Base-by-base conservation (phyloP, 345 rosid genomes). In the Citrus unshiu region DNA sequence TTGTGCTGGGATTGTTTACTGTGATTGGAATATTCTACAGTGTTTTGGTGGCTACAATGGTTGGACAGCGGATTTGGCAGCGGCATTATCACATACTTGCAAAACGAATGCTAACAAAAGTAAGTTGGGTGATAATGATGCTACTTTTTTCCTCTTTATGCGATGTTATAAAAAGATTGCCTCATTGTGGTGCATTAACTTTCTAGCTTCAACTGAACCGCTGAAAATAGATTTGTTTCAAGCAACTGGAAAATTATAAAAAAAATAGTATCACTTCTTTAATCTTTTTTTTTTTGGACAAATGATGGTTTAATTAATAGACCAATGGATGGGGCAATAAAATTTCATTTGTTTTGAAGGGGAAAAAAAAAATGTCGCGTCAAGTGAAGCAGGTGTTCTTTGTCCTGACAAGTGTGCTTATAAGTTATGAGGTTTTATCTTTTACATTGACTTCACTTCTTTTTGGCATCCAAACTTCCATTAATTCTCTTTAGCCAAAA, bases 61-160 rank as follows among this genome's bases (percentile, higher is more conserved):
- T 97, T 76, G 98, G 98, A 35, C 99, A 97, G 75, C 89, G 99
- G 72, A 94, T 94, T 78, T 97, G 99, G 99, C 99, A 97, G 83
- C 89, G 98, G 34, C 99, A 97, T 75, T 97, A 97, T 85, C 99
- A 97, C 88, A 97, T 97, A 79, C 96, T 97, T 30, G 99, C 98
- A 22, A 94, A 94, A 87, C 86, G 98, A 86, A 93, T 97, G 99
- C 90, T 94, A 76, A 97, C 98, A 78, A 97, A 97, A 85, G 99
- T 97, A 83, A 89, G 93, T 75, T 58, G 32, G 24, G 56, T 63
- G 66, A 35, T 54, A 10, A 24, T n/a, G 35, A 69, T 58, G 65
- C 39, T 6, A 8, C 66, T 14, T 27, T 80, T 65, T 63, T 74
- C 39, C 5, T 46, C 39, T 22, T 65, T 14, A n/a, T n/a, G 29